Conservation (phyloP, 306 rosid genomes). For the Vigna reflexopilosa region DNA sequence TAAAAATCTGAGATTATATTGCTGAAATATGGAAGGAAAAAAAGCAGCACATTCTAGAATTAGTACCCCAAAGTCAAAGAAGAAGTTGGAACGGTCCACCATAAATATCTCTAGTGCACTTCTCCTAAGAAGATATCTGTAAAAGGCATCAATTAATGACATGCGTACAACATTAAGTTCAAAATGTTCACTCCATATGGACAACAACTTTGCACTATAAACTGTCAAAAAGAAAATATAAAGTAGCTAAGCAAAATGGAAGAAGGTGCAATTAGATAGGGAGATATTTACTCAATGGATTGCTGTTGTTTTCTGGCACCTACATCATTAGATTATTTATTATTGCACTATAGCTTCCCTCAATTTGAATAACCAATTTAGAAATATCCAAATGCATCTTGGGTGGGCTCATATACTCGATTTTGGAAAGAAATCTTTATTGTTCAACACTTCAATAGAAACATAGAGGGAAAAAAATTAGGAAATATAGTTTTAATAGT, state of each 20-base stretch:
- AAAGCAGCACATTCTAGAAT: slow-evolving; percentile 35
- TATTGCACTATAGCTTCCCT: neutral
- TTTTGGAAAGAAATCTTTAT: neutral
- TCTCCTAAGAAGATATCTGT: slow-evolving; percentile 94
- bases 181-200: slow-evolving; percentile 6
- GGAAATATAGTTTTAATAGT: neutral
- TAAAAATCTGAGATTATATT: slow-evolving; percentile 31
- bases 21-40: neutral
- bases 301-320: neutral
- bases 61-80: slow-evolving; percentile 97
- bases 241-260: slow-evolving; percentile 6
- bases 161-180: neutral
- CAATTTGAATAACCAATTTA: neutral
- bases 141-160: slow-evolving; percentile 36
- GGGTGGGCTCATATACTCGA: neutral
- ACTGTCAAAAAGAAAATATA: slow-evolving; percentile 23
- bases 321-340: too few species aligned
- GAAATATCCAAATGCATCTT: neutral
- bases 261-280: neutral
- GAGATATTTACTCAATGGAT: neutral
- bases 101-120: slow-evolving; percentile 95
- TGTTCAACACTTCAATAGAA: neutral
- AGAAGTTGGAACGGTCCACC: slow-evolving; percentile 93
- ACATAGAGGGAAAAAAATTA: neutral
- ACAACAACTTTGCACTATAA: slow-evolving; percentile 10